phyloP scores from a whole-genome alignment of 2,329 filamentous ascomycete genomes.

The Tolypocladium nubicola region DNA sequence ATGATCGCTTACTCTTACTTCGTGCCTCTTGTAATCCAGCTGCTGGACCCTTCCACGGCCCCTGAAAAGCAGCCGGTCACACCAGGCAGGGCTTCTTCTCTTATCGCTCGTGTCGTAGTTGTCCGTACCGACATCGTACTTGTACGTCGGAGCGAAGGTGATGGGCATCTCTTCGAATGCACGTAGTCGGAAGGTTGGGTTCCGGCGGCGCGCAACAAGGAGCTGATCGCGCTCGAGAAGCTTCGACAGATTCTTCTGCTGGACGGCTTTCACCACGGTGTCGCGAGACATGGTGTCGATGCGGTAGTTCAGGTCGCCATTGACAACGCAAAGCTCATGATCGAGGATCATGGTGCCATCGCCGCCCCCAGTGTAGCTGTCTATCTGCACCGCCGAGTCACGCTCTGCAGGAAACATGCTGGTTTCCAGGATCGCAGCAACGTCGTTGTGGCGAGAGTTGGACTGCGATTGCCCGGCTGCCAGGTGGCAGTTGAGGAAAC shows the following conservation, averaged over 20 bases:
- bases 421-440: slow-evolving; percentile 79
- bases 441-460: slow-evolving; percentile 82
- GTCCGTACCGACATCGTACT: slow-evolving; percentile 94
- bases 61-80: slow-evolving; percentile 82
- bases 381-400: slow-evolving; percentile 56
- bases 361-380: slow-evolving; percentile 82
- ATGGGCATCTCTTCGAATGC: slow-evolving; percentile 88
- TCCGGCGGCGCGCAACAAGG: slow-evolving; percentile 77
- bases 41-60: slow-evolving; percentile 76
- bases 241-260: slow-evolving; percentile 69
- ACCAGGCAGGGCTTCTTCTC: slow-evolving; percentile 90
- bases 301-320: slow-evolving; percentile 95
- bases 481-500: slow-evolving; percentile 95
- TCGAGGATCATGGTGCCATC: slow-evolving; percentile 93
- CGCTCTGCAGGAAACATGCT: slow-evolving; percentile 62
- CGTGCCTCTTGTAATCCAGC: slow-evolving; percentile 78
- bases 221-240: slow-evolving; percentile 90
- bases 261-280: slow-evolving; percentile 77
- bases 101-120: slow-evolving; percentile 93
- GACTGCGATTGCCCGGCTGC: slow-evolving; percentile 90
- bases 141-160: slow-evolving; percentile 91
- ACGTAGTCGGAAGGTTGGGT: slow-evolving; percentile 78
- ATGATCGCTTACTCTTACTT: slow-evolving; percentile 86
- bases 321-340: slow-evolving; percentile 93
- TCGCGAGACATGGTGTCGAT: slow-evolving; percentile 96